Evolutionary conservation across 1,284 basidiomycete genomes (phyloP), one percentile per base, ranked within the genome.

Genomic region (Fistulina hepatica): DNA sequence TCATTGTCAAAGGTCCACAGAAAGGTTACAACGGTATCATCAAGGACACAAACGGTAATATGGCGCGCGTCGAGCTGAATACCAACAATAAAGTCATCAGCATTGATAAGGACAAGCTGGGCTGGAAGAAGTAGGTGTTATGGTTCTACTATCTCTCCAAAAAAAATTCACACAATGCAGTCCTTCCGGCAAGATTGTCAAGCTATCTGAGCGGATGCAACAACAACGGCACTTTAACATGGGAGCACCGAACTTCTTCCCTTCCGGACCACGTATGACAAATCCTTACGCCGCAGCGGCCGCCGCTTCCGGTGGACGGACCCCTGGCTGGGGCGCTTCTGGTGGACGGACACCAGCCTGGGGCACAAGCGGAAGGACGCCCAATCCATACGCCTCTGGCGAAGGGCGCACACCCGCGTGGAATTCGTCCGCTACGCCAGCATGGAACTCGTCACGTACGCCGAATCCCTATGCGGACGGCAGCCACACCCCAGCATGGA

Each of bases 21-120:
- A 98, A 99, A 61, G 90, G 92, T 7, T 83, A 93, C 49, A 69
- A 83, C 35, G 95, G 95, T 6, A 79, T 81, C 9, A 86, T 98
- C 68, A 97, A 94, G 59, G 95, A 97, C 54, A 89, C 91, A 10
- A 94, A 92, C 41, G 94, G 92, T 10, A 70, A 73, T 33, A 68
- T 81, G 45, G 89, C 85, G 1, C 76, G 95, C 36, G 92, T 99
- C 10, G 95, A 98, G 60, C 65, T 99, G 16, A 76, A 85, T 45
- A 89, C 91, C 2, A 81, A 82, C 37, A 92, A 92, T 59, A 94
- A 92, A 61, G 71, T 92, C 17, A 79, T 97, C 45, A 83, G 83
- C 7, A 79, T 97, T 43, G 81, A 82, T 34, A 82, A 92, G 51
- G 73, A 74, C 22, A 86, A 82, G 54, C 61, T 97, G 21, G 75